phyloP scores from a whole-genome alignment of 192 early-diverging fungal genomes.

The Mortierella antarctica region DNA sequence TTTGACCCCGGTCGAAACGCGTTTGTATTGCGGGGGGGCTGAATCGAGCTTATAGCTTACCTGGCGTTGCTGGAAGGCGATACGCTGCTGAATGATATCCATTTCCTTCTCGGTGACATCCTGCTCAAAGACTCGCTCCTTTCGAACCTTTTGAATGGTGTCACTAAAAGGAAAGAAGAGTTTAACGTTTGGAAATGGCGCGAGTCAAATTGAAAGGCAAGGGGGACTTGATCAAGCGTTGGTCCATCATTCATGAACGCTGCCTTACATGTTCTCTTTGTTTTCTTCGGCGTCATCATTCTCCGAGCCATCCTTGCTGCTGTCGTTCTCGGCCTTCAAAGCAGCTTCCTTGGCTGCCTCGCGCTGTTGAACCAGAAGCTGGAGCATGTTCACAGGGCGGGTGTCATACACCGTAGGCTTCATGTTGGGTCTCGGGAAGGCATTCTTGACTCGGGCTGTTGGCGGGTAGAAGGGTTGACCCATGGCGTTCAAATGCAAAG shows the following conservation, averaged over 20 bases:
- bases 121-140: slow-evolving; percentile 89
- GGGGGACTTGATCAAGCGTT: neutral
- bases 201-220: neutral
- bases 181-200: neutral
- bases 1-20: no score
- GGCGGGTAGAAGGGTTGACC: no score
- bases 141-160: slow-evolving; percentile 78
- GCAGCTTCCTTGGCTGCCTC: slow-evolving; percentile 27
- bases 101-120: slow-evolving; percentile 92
- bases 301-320: slow-evolving; percentile 32
- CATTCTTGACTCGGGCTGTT: slow-evolving; percentile 30
- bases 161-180: slow-evolving; percentile 57
- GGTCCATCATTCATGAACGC: neutral
- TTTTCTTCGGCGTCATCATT: slow-evolving; percentile 43
- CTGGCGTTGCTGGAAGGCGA: slow-evolving; percentile 89
- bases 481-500: neutral
- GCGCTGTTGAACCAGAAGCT: slow-evolving; percentile 29
- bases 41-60: slow-evolving; percentile 30
- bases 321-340: slow-evolving; percentile 28
- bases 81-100: slow-evolving; percentile 90
- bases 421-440: slow-evolving; percentile 3
- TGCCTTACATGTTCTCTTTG: slow-evolving; percentile 42
- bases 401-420: slow-evolving; percentile 36
- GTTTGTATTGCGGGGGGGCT: neutral
- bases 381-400: slow-evolving; percentile 30